phyloP scores from a whole-genome alignment of 2,329 filamentous ascomycete species.

The Penicillium thymicola region DNA sequence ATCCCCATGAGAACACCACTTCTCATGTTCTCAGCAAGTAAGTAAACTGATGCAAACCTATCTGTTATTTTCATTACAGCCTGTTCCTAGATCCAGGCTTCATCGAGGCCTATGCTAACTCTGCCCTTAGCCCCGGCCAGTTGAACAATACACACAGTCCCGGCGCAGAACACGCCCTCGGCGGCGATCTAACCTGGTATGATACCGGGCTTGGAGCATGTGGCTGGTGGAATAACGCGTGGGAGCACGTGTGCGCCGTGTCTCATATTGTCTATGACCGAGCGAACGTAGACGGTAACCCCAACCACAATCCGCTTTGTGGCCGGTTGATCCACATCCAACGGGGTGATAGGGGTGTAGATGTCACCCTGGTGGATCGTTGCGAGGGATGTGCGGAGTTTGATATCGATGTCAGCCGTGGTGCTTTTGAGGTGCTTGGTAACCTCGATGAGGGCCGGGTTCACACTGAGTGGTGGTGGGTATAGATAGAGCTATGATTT shows the following conservation, averaged over 20 bases:
- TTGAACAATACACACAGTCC: not conserved
- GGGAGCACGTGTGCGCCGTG: constrained; percentile 63
- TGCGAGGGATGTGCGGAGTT: constrained; percentile 53
- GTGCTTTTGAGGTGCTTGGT: constrained; percentile 49
- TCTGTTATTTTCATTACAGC: not conserved
- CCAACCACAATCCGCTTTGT: constrained; percentile 66
- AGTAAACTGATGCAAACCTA: not conserved
- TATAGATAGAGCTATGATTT: not conserved
- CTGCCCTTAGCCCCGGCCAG: not conserved
- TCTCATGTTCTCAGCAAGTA: not conserved
- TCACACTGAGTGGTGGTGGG: constrained; percentile 51
- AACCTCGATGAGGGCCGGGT: constrained; percentile 48
- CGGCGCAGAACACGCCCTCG: constrained; percentile 50
- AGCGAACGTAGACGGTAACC: constrained; percentile 49
- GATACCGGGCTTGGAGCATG: constrained; percentile 66
- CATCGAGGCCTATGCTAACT: not conserved
- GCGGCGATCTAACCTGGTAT: constrained; percentile 69
- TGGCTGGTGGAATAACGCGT: constrained; percentile 53
- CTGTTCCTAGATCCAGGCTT: not conserved
- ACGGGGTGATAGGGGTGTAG: constrained; percentile 54
- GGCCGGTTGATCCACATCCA: constrained; percentile 62
- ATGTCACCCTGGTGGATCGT: constrained; percentile 66
- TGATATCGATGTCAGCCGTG: constrained; percentile 51
- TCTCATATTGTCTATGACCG: constrained; percentile 66
- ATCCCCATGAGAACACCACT: not conserved